These are phyloP conservation scores for Mycena polygramma DNA, from an alignment of 768 basidiomycete genomes.

Conservation along the genomic window DNA sequence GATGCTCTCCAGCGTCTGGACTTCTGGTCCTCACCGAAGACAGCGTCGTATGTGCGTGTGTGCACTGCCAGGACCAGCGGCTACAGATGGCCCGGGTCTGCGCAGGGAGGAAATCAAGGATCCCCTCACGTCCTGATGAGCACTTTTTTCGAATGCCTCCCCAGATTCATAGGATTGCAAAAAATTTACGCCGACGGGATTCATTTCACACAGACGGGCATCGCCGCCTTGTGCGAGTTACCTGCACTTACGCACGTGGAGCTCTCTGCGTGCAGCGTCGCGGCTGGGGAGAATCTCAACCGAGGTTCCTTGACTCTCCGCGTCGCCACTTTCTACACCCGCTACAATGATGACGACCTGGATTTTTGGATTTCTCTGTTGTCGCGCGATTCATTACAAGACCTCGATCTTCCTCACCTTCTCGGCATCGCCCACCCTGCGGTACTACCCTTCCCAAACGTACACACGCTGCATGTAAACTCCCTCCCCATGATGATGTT, in stretches of 20 bases:
- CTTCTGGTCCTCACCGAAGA: not conserved
- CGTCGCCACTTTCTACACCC: not conserved
- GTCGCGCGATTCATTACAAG: not conserved
- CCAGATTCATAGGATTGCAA: not conserved
- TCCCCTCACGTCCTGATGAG: not conserved
- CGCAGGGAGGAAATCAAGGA: not conserved
- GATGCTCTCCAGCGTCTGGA: not conserved
- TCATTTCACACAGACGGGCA: slow-evolving; percentile 10
- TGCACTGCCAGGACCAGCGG: not conserved
- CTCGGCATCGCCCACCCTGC: not conserved
- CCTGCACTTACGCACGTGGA: slow-evolving; percentile 2
- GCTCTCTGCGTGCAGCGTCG: not conserved
- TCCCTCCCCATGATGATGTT: too few relatives aligned
- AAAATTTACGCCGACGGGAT: not conserved
- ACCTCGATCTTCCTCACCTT: not conserved
- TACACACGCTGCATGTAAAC: not conserved
- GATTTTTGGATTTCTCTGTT: slow-evolving; percentile 1
- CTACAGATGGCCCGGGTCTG: not conserved
- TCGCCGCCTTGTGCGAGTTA: slow-evolving; percentile 4
- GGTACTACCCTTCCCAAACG: not conserved
- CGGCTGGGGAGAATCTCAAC: not conserved
- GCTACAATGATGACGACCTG: not conserved
- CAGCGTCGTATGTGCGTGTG: not conserved
- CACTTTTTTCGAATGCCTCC: not conserved
- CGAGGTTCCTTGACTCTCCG: not conserved